A percentile compares a stretch with the other conserved stretches of the same genome.
These are phyloP conservation scores for Xylariaceae sp. DNA, from an alignment of 2,329 filamentous ascomycete genomes.

Conservation along the genomic window DNA sequence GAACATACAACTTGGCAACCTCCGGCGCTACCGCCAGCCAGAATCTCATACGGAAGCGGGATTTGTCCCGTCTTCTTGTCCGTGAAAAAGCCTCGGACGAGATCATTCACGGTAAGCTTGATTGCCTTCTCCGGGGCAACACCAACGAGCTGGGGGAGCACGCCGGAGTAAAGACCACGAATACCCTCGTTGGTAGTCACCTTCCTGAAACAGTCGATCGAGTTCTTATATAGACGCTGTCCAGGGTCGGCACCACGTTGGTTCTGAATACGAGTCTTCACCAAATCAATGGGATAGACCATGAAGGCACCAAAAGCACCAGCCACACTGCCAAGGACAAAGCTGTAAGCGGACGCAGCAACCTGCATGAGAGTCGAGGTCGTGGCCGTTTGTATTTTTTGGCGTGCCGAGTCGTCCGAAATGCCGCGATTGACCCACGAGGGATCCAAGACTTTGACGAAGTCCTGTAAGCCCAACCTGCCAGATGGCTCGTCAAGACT, in stretches of 20 bases:
- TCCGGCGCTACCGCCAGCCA: constrained; percentile 87
- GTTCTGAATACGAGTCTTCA: constrained; percentile 98
- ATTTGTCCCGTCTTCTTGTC: constrained; percentile 73
- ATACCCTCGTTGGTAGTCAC: constrained; percentile 91
- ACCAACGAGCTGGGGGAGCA: constrained; percentile 90
- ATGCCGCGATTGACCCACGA: constrained; percentile 73
- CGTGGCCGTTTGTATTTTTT: constrained; percentile 51
- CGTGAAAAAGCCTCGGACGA: constrained; percentile 73
- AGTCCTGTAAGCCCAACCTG: constrained; percentile 75
- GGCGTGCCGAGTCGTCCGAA: constrained; percentile 40
- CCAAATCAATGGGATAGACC: constrained; percentile 97
- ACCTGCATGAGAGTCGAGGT: constrained; percentile 59
- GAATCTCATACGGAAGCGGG: constrained; percentile 64
- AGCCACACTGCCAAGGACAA: constrained; percentile 80
- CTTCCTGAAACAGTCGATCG: constrained; percentile 89
- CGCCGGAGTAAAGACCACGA: constrained; percentile 86
- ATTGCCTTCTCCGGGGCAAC: constrained; percentile 99
- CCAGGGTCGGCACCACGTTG: constrained; percentile 80
- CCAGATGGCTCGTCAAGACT: constrained; percentile 87
- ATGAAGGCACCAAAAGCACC: constrained; percentile 98
- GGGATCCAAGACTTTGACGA: constrained; percentile 90
- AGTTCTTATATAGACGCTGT: constrained; percentile 93
- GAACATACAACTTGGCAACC: constrained; percentile 88
- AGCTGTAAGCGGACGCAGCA: constrained; percentile 82
- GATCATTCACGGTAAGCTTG: constrained; percentile 96